These are phyloP conservation scores for Solanum pennellii DNA, from an alignment of 257 asterid species.

Conservation along the genomic window DNA sequence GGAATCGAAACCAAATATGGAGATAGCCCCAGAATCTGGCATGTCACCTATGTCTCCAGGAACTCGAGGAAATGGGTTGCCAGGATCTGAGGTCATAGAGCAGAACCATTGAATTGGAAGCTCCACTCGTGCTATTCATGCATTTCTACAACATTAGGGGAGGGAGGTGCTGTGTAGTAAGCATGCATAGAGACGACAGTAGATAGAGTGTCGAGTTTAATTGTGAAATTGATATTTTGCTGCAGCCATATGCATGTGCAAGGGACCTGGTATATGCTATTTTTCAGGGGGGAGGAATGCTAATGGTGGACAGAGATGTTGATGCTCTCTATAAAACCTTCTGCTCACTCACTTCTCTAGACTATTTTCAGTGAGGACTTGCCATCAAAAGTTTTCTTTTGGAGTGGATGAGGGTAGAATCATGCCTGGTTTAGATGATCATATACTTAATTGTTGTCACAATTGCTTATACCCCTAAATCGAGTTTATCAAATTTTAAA, in stretches of 20 bases:
- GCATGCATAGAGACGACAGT: not conserved
- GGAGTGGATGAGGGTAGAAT: not conserved
- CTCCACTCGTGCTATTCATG: constrained; percentile 11
- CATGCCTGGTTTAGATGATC: not conserved
- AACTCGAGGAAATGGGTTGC: constrained; percentile 12
- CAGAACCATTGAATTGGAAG: constrained; percentile 9
- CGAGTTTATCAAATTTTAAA: not conserved
- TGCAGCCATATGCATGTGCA: not conserved
- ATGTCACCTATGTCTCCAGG: constrained; percentile 13
- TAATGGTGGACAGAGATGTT: not conserved
- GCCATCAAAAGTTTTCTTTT: not conserved
- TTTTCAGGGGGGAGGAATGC: not conserved
- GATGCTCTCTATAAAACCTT: not conserved
- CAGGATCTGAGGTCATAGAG: constrained; percentile 14
- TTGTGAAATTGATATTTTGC: not conserved
- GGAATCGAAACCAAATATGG: constrained; percentile 4
- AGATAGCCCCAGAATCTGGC: constrained; percentile 4
- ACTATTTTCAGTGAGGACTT: not conserved
- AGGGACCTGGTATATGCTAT: not conserved
- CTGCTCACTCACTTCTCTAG: not conserved
- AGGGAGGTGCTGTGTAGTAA: not conserved
- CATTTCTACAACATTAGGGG: not conserved
- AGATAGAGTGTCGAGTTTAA: not conserved
- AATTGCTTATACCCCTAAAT: not conserved
- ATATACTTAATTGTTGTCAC: not conserved